Percentiles rank a stretch among this genome's conserved stretches.
phyloP scores from a whole-genome alignment of 495 filamentous ascomycete species.

The Annulohypoxylon stygium region DNA sequence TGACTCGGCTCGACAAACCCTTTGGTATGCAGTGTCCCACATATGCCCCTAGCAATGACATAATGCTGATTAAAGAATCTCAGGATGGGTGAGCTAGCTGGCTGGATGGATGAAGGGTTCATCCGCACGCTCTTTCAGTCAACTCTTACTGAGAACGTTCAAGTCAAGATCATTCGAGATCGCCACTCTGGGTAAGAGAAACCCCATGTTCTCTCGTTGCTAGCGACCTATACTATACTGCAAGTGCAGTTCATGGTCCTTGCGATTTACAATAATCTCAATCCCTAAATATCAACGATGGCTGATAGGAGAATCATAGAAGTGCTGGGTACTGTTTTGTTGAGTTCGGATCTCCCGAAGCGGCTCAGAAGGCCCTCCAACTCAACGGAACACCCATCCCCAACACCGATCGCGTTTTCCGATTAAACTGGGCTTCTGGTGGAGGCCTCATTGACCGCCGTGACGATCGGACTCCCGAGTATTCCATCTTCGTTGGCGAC shows the following conservation, averaged over 20 bases:
- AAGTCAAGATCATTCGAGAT: conserved; percentile 99
- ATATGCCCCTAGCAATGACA: neutral
- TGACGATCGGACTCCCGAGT: conserved; percentile 96
- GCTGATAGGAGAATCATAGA: conserved; percentile 66
- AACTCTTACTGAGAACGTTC: conserved; percentile 87
- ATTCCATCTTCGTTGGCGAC: conserved; percentile 97
- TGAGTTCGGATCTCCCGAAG: conserved; percentile 86
- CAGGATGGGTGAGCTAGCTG: conserved; percentile 99
- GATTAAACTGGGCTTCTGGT: conserved; percentile 99
- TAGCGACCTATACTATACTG: neutral
- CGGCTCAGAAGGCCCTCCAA: conserved; percentile 88
- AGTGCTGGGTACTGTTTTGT: conserved; percentile 99
- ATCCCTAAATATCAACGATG: neutral
- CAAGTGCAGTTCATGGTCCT: conserved; percentile 8
- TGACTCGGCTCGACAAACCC: conserved; percentile 53
- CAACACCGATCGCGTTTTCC: conserved; percentile 95
- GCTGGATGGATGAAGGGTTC: conserved; percentile 99
- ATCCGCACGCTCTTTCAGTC: conserved; percentile 93
- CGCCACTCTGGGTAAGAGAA: conserved; percentile 94
- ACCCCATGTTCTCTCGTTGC: neutral
- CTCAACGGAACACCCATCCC: conserved; percentile 93
- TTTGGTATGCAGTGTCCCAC: conserved; percentile 55
- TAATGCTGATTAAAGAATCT: conserved; percentile 53
- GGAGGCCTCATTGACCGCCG: conserved; percentile 94
- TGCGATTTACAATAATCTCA: neutral